A percentile compares a stretch with the other conserved stretches of the same genome.
phyloP scores from a whole-genome alignment of 495 filamentous ascomycete species.

The Talaromyces trachyspermus region DNA sequence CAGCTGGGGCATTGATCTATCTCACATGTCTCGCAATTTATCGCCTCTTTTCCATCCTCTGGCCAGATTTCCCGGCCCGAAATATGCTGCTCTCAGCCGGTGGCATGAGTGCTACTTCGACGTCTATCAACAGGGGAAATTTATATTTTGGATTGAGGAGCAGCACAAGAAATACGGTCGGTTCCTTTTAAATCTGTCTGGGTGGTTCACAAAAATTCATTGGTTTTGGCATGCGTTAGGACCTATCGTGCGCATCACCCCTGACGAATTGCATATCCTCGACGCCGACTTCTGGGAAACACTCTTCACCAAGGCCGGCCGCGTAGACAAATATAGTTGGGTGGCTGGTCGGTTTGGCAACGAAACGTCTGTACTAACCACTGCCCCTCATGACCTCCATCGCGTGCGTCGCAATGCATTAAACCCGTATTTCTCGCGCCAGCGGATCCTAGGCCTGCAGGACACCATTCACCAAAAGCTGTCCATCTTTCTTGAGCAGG shows the following conservation, averaged over 20 bases:
- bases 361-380: constrained; percentile 27
- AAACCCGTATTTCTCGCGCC: constrained; percentile 12
- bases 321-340: constrained; percentile 20
- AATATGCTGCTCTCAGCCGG: constrained; percentile 25
- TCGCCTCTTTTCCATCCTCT: constrained; percentile 8
- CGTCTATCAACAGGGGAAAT: constrained; percentile 11
- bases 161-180: constrained; percentile 34
- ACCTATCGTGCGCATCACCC: constrained; percentile 47
- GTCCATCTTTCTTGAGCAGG: background rate
- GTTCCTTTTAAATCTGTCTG: background rate
- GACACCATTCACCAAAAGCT: background rate
- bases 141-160: constrained; percentile 25
- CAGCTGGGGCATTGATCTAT: constrained; percentile 3
- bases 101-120: constrained; percentile 13
- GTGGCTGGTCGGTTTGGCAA: constrained; percentile 1
- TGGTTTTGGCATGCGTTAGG: constrained; percentile 21
- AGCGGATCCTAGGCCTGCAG: background rate
- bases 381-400: constrained; percentile 23
- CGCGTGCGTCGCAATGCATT: constrained; percentile 21
- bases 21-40: constrained; percentile 6
- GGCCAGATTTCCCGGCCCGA: constrained; percentile 7
- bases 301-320: constrained; percentile 20
- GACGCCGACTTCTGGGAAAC: constrained; percentile 28
- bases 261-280: constrained; percentile 40
- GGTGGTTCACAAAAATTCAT: no score